phyloP scores from a whole-genome alignment of 1,284 basidiomycete species.

The Cryptococcus sp. region DNA sequence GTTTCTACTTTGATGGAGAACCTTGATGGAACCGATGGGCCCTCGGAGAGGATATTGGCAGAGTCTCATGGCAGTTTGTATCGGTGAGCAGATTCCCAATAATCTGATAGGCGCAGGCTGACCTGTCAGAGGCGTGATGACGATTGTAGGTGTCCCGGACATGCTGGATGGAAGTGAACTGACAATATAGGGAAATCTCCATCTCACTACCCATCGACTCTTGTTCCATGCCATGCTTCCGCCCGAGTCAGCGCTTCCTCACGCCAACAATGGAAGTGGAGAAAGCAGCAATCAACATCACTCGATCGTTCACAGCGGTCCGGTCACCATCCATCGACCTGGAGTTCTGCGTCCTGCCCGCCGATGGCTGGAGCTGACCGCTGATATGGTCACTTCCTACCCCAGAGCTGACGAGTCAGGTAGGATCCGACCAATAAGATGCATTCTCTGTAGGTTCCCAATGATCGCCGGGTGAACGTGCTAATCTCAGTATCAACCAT shows the following conservation, averaged over 20 bases:
- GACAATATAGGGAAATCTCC: slow-evolving; percentile 55
- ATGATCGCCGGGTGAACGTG: background rate
- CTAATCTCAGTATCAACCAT: slow-evolving; percentile 20
- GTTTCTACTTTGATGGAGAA: slow-evolving; percentile 51
- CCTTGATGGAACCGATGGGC: slow-evolving; percentile 47
- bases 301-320: slow-evolving; percentile 54
- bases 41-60: slow-evolving; percentile 55
- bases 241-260: slow-evolving; percentile 41
- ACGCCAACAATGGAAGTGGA: slow-evolving; percentile 5
- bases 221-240: slow-evolving; percentile 63
- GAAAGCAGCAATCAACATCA: slow-evolving; percentile 9
- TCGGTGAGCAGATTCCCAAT: slow-evolving; percentile 25
- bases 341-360: slow-evolving; percentile 51
- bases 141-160: slow-evolving; percentile 48
- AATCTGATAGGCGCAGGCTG: background rate
- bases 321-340: slow-evolving; percentile 53
- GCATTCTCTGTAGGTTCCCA: slow-evolving; percentile 54
- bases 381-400: slow-evolving; percentile 61
- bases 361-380: slow-evolving; percentile 61
- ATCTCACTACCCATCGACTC: slow-evolving; percentile 62
- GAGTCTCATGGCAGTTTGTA: slow-evolving; percentile 54
- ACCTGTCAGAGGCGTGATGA: slow-evolving; percentile 49
- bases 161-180: slow-evolving; percentile 8
- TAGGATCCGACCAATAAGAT: slow-evolving; percentile 55
- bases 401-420: slow-evolving; percentile 57